Evolutionary conservation across 73 alveolate species (phyloP).

Genomic region (Stentor coeruleus): DNA sequence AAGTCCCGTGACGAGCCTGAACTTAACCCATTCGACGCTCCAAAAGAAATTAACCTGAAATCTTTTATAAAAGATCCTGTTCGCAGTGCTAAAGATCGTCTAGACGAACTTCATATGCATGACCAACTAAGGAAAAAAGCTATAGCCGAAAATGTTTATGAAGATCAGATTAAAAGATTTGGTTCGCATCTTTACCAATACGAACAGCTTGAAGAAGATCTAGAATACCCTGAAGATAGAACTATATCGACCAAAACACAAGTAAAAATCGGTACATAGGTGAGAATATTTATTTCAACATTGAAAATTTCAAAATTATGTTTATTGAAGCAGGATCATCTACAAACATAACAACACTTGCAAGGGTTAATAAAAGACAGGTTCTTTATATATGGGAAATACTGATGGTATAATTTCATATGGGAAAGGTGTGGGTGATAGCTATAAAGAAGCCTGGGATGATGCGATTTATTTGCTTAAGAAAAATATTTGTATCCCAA

Average conservation of each 20-base stretch:
- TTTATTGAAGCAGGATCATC: slow-evolving; percentile 52
- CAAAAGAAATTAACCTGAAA: slow-evolving; percentile 43
- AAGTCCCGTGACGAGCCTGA: slow-evolving; percentile 50
- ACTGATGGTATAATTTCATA: slow-evolving; percentile 52
- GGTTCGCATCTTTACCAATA: background rate
- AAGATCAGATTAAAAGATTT: background rate
- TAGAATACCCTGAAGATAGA: background rate
- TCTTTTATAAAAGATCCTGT: slow-evolving; percentile 33
- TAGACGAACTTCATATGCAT: slow-evolving; percentile 54
- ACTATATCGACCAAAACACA: slow-evolving; percentile 1
- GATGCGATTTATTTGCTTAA: slow-evolving; percentile 32
- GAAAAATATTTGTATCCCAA: slow-evolving; percentile 32
- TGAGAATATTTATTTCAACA: slow-evolving; percentile 27
- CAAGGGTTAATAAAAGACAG: slow-evolving; percentile 55
- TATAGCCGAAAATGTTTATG: slow-evolving; percentile 30
- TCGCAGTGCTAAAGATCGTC: slow-evolving; percentile 32
- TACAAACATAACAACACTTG: slow-evolving; percentile 47
- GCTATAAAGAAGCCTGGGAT: slow-evolving; percentile 52
- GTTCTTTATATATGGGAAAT: slow-evolving; percentile 56
- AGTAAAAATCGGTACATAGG: slow-evolving; percentile 16
- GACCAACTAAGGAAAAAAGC: slow-evolving; percentile 65
- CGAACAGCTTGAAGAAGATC: slow-evolving; percentile 16
- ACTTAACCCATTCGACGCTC: slow-evolving; percentile 51
- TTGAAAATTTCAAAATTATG: slow-evolving; percentile 41
- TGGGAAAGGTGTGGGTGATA: slow-evolving; percentile 61